Evolutionary conservation across 805 yeast genomes (phyloP).

Genomic region (Yarrowia osloensis): DNA sequence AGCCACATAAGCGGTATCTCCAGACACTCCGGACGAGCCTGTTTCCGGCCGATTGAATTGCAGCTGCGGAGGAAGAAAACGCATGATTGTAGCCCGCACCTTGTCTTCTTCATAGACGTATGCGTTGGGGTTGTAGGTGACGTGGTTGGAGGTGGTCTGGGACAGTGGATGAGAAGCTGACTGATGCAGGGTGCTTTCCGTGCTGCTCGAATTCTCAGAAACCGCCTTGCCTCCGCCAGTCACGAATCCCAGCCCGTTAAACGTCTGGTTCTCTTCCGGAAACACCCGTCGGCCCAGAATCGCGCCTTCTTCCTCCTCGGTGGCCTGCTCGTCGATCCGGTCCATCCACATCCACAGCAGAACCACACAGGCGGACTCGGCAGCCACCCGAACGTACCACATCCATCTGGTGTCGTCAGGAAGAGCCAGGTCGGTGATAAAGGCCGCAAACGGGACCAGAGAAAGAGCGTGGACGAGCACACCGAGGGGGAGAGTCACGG

Average conservation of each 20-base stretch:
- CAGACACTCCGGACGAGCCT: neutral
- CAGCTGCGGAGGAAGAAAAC: slow-evolving; percentile 1
- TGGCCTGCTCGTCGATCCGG: neutral
- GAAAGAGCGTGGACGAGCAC: slow-evolving; percentile 5
- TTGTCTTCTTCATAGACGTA: slow-evolving; percentile 19
- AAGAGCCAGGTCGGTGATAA: slow-evolving; percentile 13
- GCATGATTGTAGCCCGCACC: slow-evolving; percentile 8
- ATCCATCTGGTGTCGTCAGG: slow-evolving; percentile 20
- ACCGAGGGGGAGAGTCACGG: neutral
- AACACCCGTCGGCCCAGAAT: slow-evolving; percentile 18
- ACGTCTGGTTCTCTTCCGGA: slow-evolving; percentile 15
- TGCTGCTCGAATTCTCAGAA: neutral
- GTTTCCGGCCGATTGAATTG: neutral
- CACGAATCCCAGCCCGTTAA: neutral
- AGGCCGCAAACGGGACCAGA: slow-evolving; percentile 17
- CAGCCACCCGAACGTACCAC: slow-evolving; percentile 22
- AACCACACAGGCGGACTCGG: slow-evolving; percentile 20
- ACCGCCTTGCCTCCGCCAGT: slow-evolving; percentile 3
- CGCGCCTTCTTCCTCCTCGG: slow-evolving; percentile 10
- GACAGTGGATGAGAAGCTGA: neutral
- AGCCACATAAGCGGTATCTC: slow-evolving; percentile 9
- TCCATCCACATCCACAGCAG: slow-evolving; percentile 21
- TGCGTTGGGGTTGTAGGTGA: neutral
- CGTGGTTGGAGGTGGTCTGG: neutral
- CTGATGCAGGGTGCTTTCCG: neutral